A percentile compares a stretch with the other conserved stretches of the same genome.
phyloP scores from a whole-genome alignment of 768 basidiomycete species.

The Suillus plorans region DNA sequence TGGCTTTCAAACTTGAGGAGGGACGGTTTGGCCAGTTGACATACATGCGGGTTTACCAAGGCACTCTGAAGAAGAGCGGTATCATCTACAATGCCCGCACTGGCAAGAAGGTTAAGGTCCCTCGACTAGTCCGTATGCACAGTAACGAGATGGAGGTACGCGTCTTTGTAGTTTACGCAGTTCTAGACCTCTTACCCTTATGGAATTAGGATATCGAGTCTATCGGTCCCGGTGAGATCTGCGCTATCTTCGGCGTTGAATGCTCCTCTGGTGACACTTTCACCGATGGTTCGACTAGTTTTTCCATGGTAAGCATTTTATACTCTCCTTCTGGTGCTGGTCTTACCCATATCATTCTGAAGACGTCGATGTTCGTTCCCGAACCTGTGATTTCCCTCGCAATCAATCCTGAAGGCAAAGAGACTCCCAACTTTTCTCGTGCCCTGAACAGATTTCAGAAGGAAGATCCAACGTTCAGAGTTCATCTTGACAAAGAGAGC shows the following conservation, averaged over 20 bases:
- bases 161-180: background rate
- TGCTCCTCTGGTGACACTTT: slow-evolving; percentile 98
- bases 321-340: background rate
- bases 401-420: slow-evolving; percentile 87
- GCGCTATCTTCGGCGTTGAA: slow-evolving; percentile 98
- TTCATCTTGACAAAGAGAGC: slow-evolving; percentile 91
- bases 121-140: slow-evolving; percentile 95
- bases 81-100: slow-evolving; percentile 91
- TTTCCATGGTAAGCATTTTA: slow-evolving; percentile 76
- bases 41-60: slow-evolving; percentile 98
- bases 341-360: background rate
- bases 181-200: background rate
- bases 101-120: slow-evolving; percentile 97
- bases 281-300: slow-evolving; percentile 86
- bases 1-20: slow-evolving; percentile 99
- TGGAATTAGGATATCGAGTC: slow-evolving; percentile 78
- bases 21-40: slow-evolving; percentile 96
- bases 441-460: slow-evolving; percentile 97
- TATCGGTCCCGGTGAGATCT: slow-evolving; percentile 97
- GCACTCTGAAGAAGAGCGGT: slow-evolving; percentile 81
- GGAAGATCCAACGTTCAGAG: slow-evolving; percentile 98
- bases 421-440: slow-evolving; percentile 95
- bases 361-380: slow-evolving; percentile 99
- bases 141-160: slow-evolving; percentile 97
- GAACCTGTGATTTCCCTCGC: slow-evolving; percentile 97